A percentile compares a stretch with the other conserved stretches of the same genome.
phyloP scores from a whole-genome alignment of 2,329 filamentous ascomycete genomes.

The Phoma sp. region DNA sequence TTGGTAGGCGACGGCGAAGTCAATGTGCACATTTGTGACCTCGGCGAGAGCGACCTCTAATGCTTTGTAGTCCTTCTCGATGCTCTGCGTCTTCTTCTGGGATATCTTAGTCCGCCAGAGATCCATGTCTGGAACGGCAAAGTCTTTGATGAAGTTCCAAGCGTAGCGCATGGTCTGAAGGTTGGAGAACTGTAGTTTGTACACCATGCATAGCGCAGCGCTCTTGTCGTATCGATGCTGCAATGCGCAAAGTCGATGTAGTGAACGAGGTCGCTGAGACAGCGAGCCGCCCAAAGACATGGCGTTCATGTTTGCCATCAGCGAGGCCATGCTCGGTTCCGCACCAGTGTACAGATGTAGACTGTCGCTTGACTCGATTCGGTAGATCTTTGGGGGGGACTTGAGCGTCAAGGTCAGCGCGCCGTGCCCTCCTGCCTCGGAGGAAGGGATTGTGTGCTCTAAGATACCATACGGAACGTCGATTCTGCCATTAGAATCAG shows the following conservation, averaged over 20 bases:
- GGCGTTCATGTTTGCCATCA: neutral
- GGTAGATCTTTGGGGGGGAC: conserved; percentile 50
- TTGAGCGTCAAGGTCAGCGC: conserved; percentile 48
- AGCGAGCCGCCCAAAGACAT: conserved; percentile 9
- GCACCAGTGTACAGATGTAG: conserved; percentile 28
- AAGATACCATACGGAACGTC: conserved; percentile 54
- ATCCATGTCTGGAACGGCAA: conserved; percentile 26
- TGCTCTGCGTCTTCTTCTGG: conserved; percentile 64
- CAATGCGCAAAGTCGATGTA: conserved; percentile 46
- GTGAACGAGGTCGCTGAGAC: conserved; percentile 10
- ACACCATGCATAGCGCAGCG: conserved; percentile 59
- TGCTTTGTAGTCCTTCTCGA: conserved; percentile 57
- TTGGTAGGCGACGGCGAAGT: conserved; percentile 30
- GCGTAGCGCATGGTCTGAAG: conserved; percentile 24
- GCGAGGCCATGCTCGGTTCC: neutral
- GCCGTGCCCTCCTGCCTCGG: conserved; percentile 20
- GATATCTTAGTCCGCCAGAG: conserved; percentile 22
- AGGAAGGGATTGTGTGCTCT: conserved; percentile 46
- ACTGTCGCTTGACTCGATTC: conserved; percentile 23
- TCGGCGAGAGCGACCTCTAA: neutral
- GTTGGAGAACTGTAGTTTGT: conserved; percentile 47
- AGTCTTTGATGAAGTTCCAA: conserved; percentile 45
- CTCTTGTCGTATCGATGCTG: conserved; percentile 47
- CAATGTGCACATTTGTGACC: neutral
- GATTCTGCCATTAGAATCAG: conserved; percentile 42